A percentile compares a stretch with the other conserved stretches of the same genome.
phyloP scores from a whole-genome alignment of 805 yeast species.

The Pichia scutulata region DNA sequence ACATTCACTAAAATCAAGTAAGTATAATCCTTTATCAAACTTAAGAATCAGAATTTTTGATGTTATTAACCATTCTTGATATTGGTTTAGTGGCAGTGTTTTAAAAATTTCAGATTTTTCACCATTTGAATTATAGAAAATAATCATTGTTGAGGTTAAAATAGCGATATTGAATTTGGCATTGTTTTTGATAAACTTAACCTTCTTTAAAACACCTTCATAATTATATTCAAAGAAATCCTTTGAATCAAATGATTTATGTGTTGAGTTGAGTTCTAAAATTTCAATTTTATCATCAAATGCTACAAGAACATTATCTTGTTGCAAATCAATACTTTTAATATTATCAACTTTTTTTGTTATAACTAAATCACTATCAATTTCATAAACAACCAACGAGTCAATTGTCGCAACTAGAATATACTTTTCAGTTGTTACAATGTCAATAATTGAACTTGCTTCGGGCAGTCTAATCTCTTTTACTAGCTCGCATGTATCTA shows the following conservation, averaged over 20 bases:
- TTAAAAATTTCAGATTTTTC: slow-evolving; percentile 4
- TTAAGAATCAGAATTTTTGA: slow-evolving; percentile 16
- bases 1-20: slow-evolving; percentile 1
- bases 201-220: slow-evolving; percentile 13
- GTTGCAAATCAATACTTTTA: slow-evolving; percentile 7
- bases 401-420: slow-evolving; percentile 13
- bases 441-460: slow-evolving; percentile 11
- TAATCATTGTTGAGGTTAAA: slow-evolving; percentile 18
- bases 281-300: slow-evolving; percentile 14
- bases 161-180: slow-evolving; percentile 17
- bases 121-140: slow-evolving; percentile 12
- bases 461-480: slow-evolving; percentile 4
- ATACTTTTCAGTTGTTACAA: slow-evolving; percentile 11
- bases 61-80: slow-evolving; percentile 17
- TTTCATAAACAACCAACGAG: slow-evolving; percentile 12
- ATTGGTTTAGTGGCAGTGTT: slow-evolving; percentile 14
- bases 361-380: background rate
- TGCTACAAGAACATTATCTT: slow-evolving; percentile 16
- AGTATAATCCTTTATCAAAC: slow-evolving; percentile 12
- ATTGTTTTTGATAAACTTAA: slow-evolving; percentile 15
- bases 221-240: slow-evolving; percentile 11
- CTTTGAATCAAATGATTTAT: slow-evolving; percentile 8
- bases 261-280: slow-evolving; percentile 11
- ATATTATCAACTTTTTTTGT: background rate
- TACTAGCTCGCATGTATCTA: background rate